phyloP scores from a whole-genome alignment of 2,329 filamentous ascomycete genomes.

The Pochonia chlamydosporia region DNA sequence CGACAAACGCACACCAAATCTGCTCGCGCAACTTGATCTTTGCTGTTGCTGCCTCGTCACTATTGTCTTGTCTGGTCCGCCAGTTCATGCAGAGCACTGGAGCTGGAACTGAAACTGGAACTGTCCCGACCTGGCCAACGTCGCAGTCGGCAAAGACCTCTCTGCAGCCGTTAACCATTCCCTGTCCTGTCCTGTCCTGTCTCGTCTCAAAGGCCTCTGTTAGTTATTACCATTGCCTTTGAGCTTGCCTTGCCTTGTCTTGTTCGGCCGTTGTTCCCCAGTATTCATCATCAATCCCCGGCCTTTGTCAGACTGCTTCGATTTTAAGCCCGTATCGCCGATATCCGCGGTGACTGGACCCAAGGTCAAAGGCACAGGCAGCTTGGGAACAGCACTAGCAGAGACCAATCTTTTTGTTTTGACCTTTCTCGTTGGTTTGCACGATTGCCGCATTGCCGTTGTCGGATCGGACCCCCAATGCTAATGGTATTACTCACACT shows the following conservation, averaged over 20 bases:
- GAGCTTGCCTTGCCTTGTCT: neutral
- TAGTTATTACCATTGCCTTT: no score
- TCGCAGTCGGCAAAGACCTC: constrained; percentile 4
- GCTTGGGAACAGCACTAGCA: neutral
- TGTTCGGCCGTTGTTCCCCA: neutral
- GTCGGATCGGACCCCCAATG: constrained; percentile 10
- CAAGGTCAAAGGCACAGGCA: constrained; percentile 9
- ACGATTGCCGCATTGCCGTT: neutral
- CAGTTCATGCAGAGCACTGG: constrained; percentile 1
- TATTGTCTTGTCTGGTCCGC: neutral
- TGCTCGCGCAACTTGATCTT: neutral
- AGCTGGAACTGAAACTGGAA: neutral
- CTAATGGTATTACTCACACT: no score
- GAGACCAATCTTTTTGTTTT: neutral
- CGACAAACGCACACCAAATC: neutral
- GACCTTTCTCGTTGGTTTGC: constrained; percentile 7
- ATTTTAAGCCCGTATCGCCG: constrained; percentile 12
- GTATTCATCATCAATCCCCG: no score
- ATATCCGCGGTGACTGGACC: constrained; percentile 5
- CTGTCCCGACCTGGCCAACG: constrained; percentile 2
- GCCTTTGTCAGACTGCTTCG: constrained; percentile 6
- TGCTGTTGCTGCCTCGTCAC: neutral
- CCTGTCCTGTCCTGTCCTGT: neutral
- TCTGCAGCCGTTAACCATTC: constrained; percentile 5
- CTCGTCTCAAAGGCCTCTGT: no score